Conservation (phyloP, 371 early-diverging fungal genomes). For the Saksenaea oblongispora region DNA sequence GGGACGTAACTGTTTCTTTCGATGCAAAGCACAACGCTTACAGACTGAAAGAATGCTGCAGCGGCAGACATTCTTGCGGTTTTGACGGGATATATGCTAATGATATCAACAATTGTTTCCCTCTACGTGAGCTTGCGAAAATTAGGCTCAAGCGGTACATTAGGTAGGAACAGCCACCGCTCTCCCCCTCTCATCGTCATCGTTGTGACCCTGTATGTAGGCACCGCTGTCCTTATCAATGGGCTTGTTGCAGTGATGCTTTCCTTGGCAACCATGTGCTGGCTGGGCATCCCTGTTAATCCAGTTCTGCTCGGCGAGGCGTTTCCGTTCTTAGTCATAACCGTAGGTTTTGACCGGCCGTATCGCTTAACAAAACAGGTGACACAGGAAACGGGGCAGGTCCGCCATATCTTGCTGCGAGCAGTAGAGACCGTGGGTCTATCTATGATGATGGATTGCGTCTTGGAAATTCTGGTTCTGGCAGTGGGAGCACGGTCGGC, state of each 20-base stretch:
- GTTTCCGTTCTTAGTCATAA: constrained; percentile 89
- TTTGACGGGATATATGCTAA: constrained; percentile 81
- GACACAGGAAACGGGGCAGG: constrained; percentile 50
- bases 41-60: constrained; percentile 66
- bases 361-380: constrained; percentile 83
- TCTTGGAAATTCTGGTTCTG: constrained; percentile 82
- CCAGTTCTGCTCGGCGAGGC: constrained; percentile 84
- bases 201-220: too few relatives aligned
- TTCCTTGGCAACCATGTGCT: constrained; percentile 67
- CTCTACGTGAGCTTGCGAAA: constrained; percentile 86
- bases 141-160: constrained; percentile 82
- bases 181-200: constrained; percentile 1
- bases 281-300: constrained; percentile 71
- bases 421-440: constrained; percentile 74
- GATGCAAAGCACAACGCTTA: constrained; percentile 42
- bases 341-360: constrained; percentile 92
- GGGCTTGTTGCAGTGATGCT: constrained; percentile 83
- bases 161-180: constrained; percentile 51
- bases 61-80: constrained; percentile 82
- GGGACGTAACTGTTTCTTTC: neutral
- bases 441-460: constrained; percentile 74
- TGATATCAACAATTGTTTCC: constrained; percentile 79
- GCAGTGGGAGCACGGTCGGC: constrained; percentile 79
- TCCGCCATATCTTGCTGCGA: constrained; percentile 65
- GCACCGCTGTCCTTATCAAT: constrained; percentile 62